Evolutionary conservation across 2,329 filamentous ascomycete genomes (phyloP).

Genomic region (Escovopsis sp.): DNA sequence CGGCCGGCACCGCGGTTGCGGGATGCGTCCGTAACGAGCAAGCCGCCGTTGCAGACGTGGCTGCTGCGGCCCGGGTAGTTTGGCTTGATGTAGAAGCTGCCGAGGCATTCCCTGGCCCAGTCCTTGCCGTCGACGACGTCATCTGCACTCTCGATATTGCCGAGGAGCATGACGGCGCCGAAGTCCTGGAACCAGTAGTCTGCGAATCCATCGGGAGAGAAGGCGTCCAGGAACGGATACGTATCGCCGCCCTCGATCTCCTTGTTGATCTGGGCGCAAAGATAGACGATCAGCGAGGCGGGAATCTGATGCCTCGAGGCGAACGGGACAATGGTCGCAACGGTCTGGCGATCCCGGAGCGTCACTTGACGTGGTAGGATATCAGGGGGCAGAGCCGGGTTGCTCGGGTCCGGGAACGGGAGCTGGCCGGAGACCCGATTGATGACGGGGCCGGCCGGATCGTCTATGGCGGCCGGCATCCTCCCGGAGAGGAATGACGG

Average conservation of each 20-base stretch:
- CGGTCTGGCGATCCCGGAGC: conserved; percentile 68
- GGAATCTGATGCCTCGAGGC: conserved; percentile 66
- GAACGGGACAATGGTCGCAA: conserved; percentile 73
- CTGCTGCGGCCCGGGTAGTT: conserved; percentile 86
- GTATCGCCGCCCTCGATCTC: conserved; percentile 89
- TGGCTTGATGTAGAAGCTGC: conserved; percentile 88
- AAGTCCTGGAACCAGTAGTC: conserved; percentile 88
- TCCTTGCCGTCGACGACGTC: conserved; percentile 47
- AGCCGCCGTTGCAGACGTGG: conserved; percentile 78
- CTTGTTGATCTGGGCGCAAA: conserved; percentile 72
- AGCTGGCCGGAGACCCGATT: conserved; percentile 52
- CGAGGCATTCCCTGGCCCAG: conserved; percentile 70
- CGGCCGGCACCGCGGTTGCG: conserved; percentile 62
- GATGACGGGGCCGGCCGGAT: conserved; percentile 56
- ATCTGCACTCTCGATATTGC: conserved; percentile 50
- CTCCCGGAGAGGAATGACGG: conserved; percentile 9
- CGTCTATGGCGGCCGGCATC: conserved; percentile 70
- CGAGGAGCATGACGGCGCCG: conserved; percentile 73
- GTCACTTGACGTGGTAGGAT: conserved; percentile 66
- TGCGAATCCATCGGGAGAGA: conserved; percentile 61
- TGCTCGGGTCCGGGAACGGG: conserved; percentile 48
- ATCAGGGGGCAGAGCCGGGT: conserved; percentile 49
- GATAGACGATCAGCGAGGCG: conserved; percentile 55
- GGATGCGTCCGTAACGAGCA: conserved; percentile 58
- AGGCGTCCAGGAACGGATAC: conserved; percentile 71